phyloP scores from a whole-genome alignment of 2,329 filamentous ascomycete genomes.

The Magnaporthales sp. region DNA sequence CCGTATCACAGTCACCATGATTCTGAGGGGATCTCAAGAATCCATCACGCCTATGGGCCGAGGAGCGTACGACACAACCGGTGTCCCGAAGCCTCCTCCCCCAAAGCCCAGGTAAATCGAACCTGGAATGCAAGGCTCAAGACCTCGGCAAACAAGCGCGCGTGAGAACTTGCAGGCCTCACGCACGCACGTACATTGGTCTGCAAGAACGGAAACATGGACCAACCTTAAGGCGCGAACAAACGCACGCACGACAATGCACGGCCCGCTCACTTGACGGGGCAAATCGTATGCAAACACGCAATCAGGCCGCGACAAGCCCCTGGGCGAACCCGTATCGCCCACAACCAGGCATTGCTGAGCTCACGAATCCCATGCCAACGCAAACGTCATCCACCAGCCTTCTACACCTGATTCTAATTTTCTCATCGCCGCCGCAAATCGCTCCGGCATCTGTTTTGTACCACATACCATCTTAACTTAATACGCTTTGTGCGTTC shows the following conservation, averaged over 20 bases:
- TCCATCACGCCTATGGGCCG: slow-evolving; percentile 5
- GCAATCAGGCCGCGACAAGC: background rate
- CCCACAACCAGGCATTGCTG: background rate
- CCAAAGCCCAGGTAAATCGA: slow-evolving; percentile 6
- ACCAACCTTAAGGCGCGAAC: background rate
- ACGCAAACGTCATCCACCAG: background rate
- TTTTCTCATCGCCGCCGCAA: background rate
- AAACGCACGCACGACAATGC: background rate
- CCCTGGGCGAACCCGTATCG: background rate
- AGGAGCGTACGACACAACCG: slow-evolving; percentile 6
- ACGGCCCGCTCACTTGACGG: background rate
- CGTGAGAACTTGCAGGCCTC: background rate
- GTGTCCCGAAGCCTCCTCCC: slow-evolving; percentile 7
- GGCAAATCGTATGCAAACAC: background rate
- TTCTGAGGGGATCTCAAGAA: slow-evolving; percentile 3
- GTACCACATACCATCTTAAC: background rate
- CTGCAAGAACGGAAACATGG: background rate
- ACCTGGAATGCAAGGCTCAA: background rate
- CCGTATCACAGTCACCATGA: background rate
- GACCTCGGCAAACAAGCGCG: background rate
- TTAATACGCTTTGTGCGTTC: background rate
- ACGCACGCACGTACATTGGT: background rate
- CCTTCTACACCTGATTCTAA: background rate
- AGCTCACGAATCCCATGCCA: background rate
- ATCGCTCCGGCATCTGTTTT: background rate